These are phyloP conservation scores for Fusarium devonianum DNA, from an alignment of 2,329 filamentous ascomycete species.

Conservation along the genomic window DNA sequence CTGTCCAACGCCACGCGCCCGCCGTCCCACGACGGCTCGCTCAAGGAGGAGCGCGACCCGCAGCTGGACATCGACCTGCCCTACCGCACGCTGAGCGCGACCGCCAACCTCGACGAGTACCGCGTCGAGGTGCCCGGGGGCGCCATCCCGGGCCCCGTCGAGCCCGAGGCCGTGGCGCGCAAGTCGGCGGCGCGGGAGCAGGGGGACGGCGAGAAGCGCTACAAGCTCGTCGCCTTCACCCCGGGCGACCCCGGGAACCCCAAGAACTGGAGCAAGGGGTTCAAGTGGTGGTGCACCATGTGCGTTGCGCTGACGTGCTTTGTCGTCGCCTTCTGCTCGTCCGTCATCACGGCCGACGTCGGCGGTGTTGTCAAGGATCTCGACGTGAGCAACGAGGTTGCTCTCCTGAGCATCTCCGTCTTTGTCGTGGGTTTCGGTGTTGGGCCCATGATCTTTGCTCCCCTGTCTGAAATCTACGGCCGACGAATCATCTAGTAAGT, in stretches of 20 bases:
- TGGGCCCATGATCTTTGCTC: constrained; percentile 81
- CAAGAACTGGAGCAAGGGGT: constrained; percentile 82
- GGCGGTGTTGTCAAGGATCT: constrained; percentile 69
- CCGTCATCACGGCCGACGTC: constrained; percentile 81
- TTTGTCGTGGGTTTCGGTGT: constrained; percentile 86
- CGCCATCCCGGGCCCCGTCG: constrained; percentile 60
- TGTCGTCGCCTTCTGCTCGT: constrained; percentile 74
- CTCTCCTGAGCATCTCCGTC: constrained; percentile 74
- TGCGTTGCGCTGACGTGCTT: constrained; percentile 80
- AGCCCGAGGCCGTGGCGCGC: constrained; percentile 37
- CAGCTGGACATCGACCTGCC: constrained; percentile 65
- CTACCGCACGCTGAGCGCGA: constrained; percentile 66
- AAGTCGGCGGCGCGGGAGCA: constrained; percentile 25
- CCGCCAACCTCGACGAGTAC: constrained; percentile 72
- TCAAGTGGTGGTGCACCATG: constrained; percentile 88
- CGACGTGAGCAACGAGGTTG: constrained; percentile 73
- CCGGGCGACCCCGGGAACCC: constrained; percentile 78
- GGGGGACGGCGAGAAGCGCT: constrained; percentile 41
- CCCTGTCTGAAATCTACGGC: constrained; percentile 77
- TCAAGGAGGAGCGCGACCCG: constrained; percentile 50
- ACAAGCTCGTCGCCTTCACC: constrained; percentile 69
- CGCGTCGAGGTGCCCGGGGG: constrained; percentile 66
- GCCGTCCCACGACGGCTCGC: constrained; percentile 23
- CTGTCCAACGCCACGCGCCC: constrained; percentile 29
- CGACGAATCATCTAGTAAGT: constrained; percentile 72